phyloP scores from a whole-genome alignment of 2,329 filamentous ascomycete species.

The Lachnellula hyalina region DNA sequence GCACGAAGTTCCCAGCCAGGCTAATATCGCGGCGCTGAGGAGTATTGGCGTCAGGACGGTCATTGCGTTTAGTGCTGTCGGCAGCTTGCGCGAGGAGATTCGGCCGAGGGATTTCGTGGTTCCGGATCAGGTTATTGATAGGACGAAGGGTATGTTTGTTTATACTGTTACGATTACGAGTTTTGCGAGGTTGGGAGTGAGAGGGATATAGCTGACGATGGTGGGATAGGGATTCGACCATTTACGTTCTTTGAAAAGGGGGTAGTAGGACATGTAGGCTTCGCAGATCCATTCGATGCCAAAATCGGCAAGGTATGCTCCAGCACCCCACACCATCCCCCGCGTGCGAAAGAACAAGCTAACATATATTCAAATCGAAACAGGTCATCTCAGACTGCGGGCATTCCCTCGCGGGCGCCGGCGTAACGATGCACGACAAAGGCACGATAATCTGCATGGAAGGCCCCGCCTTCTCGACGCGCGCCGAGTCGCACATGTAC shows the following conservation, averaged over 20 bases:
- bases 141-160: constrained; percentile 64
- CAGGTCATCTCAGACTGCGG: constrained; percentile 72
- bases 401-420: constrained; percentile 70
- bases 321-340: not conserved
- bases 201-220: not conserved
- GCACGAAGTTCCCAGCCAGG: constrained; percentile 88
- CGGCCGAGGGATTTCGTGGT: constrained; percentile 95
- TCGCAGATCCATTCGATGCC: constrained; percentile 90
- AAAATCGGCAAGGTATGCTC: constrained; percentile 53
- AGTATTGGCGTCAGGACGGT: constrained; percentile 83
- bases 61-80: constrained; percentile 93
- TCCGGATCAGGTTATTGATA: constrained; percentile 94
- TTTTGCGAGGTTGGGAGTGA: not conserved
- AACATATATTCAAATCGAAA: too few relatives aligned
- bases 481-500: constrained; percentile 93
- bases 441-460: constrained; percentile 95
- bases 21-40: constrained; percentile 97
- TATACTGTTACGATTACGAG: too few relatives aligned
- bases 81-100: constrained; percentile 85
- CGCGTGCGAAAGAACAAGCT: not conserved
- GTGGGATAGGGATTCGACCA: constrained; percentile 58
- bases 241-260: constrained; percentile 96
- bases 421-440: constrained; percentile 75
- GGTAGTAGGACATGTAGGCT: constrained; percentile 88
- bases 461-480: constrained; percentile 96